Evolutionary conservation across 2,329 filamentous ascomycete genomes (phyloP).

Genomic region (Decorospora gaudefroyi): DNA sequence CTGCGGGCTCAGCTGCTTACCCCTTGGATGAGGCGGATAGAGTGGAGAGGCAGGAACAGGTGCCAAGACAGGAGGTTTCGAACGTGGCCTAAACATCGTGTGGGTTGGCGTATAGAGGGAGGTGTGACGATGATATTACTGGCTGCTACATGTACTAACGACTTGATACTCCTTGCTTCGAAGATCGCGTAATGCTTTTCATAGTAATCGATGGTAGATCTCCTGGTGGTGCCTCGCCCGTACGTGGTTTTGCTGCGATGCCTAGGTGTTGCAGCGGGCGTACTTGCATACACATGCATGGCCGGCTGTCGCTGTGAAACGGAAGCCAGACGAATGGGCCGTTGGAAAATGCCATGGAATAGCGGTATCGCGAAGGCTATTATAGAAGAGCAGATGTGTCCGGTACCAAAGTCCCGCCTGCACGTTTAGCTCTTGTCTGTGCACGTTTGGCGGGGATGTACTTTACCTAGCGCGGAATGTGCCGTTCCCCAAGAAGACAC

Average conservation of each 20-base stretch:
- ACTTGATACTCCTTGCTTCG: slow-evolving; percentile 12
- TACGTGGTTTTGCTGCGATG: neutral
- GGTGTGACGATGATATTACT: slow-evolving; percentile 10
- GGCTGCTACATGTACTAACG: slow-evolving; percentile 25
- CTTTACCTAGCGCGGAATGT: slow-evolving; percentile 35
- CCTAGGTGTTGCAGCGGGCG: neutral
- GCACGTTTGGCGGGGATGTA: slow-evolving; percentile 30
- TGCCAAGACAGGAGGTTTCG: slow-evolving; percentile 13
- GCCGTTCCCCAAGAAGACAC: slow-evolving; percentile 45
- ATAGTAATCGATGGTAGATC: neutral
- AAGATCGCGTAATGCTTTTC: slow-evolving; percentile 1
- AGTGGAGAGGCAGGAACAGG: slow-evolving; percentile 26
- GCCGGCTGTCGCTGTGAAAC: too few relatives aligned
- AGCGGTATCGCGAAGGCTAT: slow-evolving; percentile 5
- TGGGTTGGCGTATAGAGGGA: neutral
- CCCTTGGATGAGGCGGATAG: slow-evolving; percentile 39
- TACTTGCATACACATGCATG: too few relatives aligned
- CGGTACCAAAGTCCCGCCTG: slow-evolving; percentile 7
- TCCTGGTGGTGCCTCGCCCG: neutral
- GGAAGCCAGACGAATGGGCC: too few relatives aligned
- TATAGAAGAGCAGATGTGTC: slow-evolving; percentile 2
- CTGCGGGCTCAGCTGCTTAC: slow-evolving; percentile 35
- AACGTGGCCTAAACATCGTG: slow-evolving; percentile 13
- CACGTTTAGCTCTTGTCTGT: slow-evolving; percentile 19
- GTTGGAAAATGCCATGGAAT: too few relatives aligned